Evolutionary conservation across 768 basidiomycete genomes (phyloP), one percentile per base, ranked within the genome.

Genomic region (Lentinula edodes): DNA sequence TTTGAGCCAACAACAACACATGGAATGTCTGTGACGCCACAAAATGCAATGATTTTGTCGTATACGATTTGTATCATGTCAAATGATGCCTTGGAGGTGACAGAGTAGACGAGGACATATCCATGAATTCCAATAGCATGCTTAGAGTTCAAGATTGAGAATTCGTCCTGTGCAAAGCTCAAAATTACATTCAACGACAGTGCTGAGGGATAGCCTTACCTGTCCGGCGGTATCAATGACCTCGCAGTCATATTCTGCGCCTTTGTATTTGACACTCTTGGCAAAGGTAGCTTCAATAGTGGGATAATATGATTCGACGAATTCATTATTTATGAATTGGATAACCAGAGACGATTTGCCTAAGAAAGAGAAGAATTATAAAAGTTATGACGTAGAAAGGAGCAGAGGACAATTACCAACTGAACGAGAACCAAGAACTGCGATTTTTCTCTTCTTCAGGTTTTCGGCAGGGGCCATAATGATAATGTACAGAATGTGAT

Each of bases 171-270:
- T 23, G 61, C 15, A 52, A 61, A 61, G 32, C 42, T n/a, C 58
- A 41, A 35, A 54, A 61, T 58, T 39, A 59, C 61, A 61, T 38
- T 52, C 6, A 36, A 39, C 4, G 2, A 9, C 7, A 48, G 45
- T 23, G 48, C 52, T 9, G 28, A 18, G 5, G 15, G 18, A 51
- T 5, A 6, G 43, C 71, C 84, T 65, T 61, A 93, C 95, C 86
- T 98, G 96, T 34, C 96, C 96, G 55, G 96, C 96, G 65, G 94
- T 96, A 73, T 98, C 96, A 68, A 98, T 93, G 77, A 98, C 95
- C 75, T 96, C 94, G 76, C 95, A 95, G 63, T 94, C 89, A 69
- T 95, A 98, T 69, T 95, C 93, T 36, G 88, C 81, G 54, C 95
- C 95, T 60, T 91, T 92, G 78, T 91, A 89, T 61, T 82, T 83